A percentile compares a stretch with the other conserved stretches of the same genome.
Evolutionary conservation across 202 grass and related monocot species (phyloP).

Genomic region (Thinopyrum obtusiflorum): DNA sequence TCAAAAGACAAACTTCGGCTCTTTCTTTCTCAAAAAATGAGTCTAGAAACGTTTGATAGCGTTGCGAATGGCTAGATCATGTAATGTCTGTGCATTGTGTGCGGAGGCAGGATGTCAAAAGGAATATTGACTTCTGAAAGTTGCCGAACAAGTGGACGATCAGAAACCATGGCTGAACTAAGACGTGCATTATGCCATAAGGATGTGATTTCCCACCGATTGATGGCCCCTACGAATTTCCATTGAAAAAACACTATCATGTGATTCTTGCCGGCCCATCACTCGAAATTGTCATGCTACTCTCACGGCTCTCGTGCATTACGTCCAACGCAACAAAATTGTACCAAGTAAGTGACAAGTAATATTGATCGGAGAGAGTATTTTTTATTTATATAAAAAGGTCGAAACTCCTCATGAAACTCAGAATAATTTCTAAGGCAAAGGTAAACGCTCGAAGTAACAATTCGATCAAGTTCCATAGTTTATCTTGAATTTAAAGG

Average conservation of each 20-base stretch:
- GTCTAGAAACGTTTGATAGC: not conserved
- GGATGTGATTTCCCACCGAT: not conserved
- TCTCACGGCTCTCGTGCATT: not conserved
- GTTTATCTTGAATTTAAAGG: not conserved
- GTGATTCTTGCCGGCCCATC: not conserved
- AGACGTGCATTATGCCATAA: not conserved
- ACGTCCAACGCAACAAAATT: not conserved
- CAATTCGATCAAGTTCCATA: not conserved
- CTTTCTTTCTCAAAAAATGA: too few relatives aligned
- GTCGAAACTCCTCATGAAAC: too few relatives aligned
- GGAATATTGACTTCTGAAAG: not conserved
- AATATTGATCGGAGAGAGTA: too few relatives aligned
- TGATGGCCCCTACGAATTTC: not conserved
- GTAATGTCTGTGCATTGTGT: not conserved
- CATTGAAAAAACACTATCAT: not conserved
- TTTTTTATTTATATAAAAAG: too few relatives aligned
- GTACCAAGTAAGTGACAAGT: too few relatives aligned
- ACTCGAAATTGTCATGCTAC: not conserved
- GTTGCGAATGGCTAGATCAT: not conserved
- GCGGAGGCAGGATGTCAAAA: constrained; percentile 23
- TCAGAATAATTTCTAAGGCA: too few relatives aligned
- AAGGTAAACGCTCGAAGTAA: not conserved
- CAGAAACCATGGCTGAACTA: constrained; percentile 13
- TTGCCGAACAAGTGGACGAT: constrained; percentile 39
- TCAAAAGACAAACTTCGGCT: too few relatives aligned